These are phyloP conservation scores for Yueomyces sinensis DNA, from an alignment of 805 yeast genomes.

Conservation along the genomic window DNA sequence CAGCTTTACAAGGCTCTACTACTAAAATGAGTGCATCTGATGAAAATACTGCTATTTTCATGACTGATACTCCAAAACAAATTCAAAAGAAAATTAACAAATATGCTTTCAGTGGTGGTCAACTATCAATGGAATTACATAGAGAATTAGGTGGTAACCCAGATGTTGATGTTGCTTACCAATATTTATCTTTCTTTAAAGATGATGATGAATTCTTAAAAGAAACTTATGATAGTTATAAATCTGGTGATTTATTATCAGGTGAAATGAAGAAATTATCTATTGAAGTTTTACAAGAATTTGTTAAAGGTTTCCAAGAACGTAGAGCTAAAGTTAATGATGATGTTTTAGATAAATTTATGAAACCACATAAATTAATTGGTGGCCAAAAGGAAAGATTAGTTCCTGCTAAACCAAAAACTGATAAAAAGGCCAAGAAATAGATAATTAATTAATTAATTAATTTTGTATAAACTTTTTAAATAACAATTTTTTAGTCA, in stretches of 20 bases:
- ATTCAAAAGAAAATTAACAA: constrained; percentile 91
- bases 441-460: background rate
- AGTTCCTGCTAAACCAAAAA: constrained; percentile 52
- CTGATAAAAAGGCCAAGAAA: constrained; percentile 21
- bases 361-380: constrained; percentile 72
- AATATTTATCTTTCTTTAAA: constrained; percentile 78
- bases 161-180: constrained; percentile 90
- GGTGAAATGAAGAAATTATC: constrained; percentile 90
- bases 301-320: constrained; percentile 72
- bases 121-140: constrained; percentile 79
- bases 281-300: constrained; percentile 65
- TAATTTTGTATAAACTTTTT: too few species aligned
- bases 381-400: constrained; percentile 64
- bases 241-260: constrained; percentile 68
- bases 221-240: constrained; percentile 50
- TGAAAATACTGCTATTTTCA: constrained; percentile 79
- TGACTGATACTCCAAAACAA: constrained; percentile 89
- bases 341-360: constrained; percentile 48
- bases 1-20: constrained; percentile 92
- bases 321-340: constrained; percentile 57
- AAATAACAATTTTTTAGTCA: too few species aligned
- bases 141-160: constrained; percentile 85
- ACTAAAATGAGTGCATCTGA: constrained; percentile 96
- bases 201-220: constrained; percentile 76
- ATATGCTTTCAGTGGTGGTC: constrained; percentile 94